These are phyloP conservation scores for Fomes fomentarius DNA, from an alignment of 1,284 basidiomycete genomes.

Conservation along the genomic window DNA sequence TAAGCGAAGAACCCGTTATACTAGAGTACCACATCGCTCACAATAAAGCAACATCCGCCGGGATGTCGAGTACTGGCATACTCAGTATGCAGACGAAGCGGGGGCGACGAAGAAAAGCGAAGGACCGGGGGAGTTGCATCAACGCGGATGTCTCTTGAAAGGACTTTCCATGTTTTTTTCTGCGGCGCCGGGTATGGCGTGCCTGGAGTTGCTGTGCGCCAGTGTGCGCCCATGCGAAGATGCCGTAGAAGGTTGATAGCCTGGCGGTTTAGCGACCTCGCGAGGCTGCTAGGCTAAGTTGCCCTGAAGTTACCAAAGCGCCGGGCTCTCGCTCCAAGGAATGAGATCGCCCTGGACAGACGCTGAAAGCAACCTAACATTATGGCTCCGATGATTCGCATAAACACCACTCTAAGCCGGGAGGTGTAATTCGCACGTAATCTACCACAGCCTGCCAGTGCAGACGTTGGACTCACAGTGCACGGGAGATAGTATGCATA, in stretches of 20 bases:
- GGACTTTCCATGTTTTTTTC: not conserved
- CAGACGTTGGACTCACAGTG: too few species aligned
- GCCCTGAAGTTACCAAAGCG: not conserved
- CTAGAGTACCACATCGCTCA: not conserved
- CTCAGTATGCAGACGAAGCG: not conserved
- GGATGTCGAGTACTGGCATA: not conserved
- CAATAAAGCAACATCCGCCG: conserved; percentile 2
- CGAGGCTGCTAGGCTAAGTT: too few species aligned
- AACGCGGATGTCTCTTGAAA: too few species aligned
- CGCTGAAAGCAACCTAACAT: too few species aligned
- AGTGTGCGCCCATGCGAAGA: not conserved
- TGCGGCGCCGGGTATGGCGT: not conserved
- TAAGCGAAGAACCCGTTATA: not conserved
- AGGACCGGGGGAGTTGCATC: not conserved
- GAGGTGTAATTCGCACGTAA: too few species aligned
- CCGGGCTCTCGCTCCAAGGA: too few species aligned
- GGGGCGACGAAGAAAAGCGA: not conserved
- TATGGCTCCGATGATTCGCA: too few species aligned
- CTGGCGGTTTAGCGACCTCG: not conserved
- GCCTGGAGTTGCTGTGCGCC: not conserved
- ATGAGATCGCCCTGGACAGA: too few species aligned
- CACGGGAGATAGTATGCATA: too few species aligned
- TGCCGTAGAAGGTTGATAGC: not conserved
- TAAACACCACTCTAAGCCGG: too few species aligned
- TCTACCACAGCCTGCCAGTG: too few species aligned